A percentile compares a stretch with the other conserved stretches of the same genome.
phyloP scores from a whole-genome alignment of 2,329 filamentous ascomycete species.

The Penicillium olsonii region DNA sequence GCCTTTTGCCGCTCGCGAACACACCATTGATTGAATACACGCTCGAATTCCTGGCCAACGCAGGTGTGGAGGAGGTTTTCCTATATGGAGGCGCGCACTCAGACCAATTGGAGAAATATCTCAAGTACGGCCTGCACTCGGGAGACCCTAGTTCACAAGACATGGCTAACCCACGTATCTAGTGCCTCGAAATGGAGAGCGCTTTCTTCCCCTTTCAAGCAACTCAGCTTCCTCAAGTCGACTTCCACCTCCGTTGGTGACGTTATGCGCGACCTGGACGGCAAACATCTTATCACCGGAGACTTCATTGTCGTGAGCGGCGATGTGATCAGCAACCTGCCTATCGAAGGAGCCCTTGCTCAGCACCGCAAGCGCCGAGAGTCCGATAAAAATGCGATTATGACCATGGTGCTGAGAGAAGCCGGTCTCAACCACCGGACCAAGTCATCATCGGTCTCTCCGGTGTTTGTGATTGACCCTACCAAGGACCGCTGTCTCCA shows the following conservation, averaged over 20 bases:
- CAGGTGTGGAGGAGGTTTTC: slow-evolving; percentile 90
- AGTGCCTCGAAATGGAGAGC: slow-evolving; percentile 72
- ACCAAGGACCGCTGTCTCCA: slow-evolving; percentile 80
- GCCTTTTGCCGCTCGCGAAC: slow-evolving; percentile 89
- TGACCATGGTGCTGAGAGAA: slow-evolving; percentile 90
- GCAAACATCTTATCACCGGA: slow-evolving; percentile 77
- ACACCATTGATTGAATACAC: slow-evolving; percentile 96
- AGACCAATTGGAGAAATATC: slow-evolving; percentile 82
- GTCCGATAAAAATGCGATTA: slow-evolving; percentile 90
- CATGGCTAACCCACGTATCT: slow-evolving; percentile 15
- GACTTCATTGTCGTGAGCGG: slow-evolving; percentile 94
- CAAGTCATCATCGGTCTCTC: slow-evolving; percentile 72
- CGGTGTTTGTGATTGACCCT: slow-evolving; percentile 84
- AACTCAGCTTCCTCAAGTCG: slow-evolving; percentile 81
- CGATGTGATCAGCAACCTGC: slow-evolving; percentile 86
- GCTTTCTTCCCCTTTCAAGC: slow-evolving; percentile 75
- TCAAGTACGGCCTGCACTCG: slow-evolving; percentile 53
- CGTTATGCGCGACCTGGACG: slow-evolving; percentile 90
- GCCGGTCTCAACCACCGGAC: slow-evolving; percentile 74
- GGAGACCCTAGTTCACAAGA: neutral
- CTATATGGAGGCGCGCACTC: slow-evolving; percentile 89
- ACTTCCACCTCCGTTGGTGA: slow-evolving; percentile 87
- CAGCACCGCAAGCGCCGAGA: slow-evolving; percentile 78
- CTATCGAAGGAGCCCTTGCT: slow-evolving; percentile 75
- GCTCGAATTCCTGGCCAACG: slow-evolving; percentile 91